phyloP scores from a whole-genome alignment of 2,329 filamentous ascomycete species.

The Hymenoscyphus repandus region DNA sequence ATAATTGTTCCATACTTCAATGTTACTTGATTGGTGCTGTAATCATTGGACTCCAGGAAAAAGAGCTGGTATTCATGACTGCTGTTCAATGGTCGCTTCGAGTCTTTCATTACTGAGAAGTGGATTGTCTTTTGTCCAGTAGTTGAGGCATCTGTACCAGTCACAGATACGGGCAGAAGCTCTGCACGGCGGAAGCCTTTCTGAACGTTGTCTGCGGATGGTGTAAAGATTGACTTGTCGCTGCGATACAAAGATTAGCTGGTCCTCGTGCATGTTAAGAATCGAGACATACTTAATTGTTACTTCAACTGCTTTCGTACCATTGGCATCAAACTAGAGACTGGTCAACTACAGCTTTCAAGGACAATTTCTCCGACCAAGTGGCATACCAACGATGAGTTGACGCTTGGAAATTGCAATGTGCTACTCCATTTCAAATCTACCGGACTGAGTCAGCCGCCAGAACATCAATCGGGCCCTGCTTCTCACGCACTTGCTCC shows the following conservation, averaged over 20 bases:
- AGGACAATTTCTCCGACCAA: not conserved
- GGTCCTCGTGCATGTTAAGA: too few relatives aligned
- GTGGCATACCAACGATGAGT: not conserved
- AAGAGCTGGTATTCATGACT: constrained; percentile 50
- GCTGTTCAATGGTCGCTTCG: constrained; percentile 33
- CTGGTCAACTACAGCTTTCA: not conserved
- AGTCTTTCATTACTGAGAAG: constrained; percentile 52
- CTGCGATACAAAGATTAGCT: not conserved
- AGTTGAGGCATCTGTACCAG: constrained; percentile 45
- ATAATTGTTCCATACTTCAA: constrained; percentile 52
- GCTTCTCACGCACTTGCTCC: not conserved
- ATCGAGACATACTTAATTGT: not conserved
- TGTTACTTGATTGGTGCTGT: constrained; percentile 45
- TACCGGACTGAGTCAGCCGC: not conserved
- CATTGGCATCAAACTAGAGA: not conserved
- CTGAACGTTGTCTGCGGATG: constrained; percentile 38
- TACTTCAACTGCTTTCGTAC: constrained; percentile 1
- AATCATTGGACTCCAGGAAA: constrained; percentile 43
- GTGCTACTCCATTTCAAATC: constrained; percentile 1
- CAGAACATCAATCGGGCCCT: not conserved
- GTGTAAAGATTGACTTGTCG: constrained; percentile 52
- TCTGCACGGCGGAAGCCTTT: constrained; percentile 56
- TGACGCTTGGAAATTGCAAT: constrained; percentile 1
- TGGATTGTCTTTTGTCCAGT: constrained; percentile 55
- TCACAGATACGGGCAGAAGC: constrained; percentile 46